These are phyloP conservation scores for Candida saitoana DNA, from an alignment of 805 yeast genomes.

Conservation along the genomic window DNA sequence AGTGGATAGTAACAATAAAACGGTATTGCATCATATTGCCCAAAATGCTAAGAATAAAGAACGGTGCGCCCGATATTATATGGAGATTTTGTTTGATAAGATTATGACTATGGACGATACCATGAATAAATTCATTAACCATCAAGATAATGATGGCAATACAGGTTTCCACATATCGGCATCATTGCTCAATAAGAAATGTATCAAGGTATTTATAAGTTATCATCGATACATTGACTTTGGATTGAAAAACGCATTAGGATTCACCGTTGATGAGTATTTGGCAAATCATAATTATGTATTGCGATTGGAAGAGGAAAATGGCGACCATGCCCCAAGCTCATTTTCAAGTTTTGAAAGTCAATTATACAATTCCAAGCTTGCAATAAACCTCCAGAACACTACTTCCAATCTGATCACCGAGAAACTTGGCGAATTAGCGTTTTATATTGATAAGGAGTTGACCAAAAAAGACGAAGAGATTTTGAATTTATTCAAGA, in stretches of 20 bases:
- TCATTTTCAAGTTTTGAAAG: conserved; percentile 22
- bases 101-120: conserved; percentile 20
- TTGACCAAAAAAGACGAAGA: conserved; percentile 34
- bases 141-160: conserved; percentile 91
- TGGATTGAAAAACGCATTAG: conserved; percentile 38
- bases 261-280: conserved; percentile 44
- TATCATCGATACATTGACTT: conserved; percentile 71
- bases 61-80: conserved; percentile 34
- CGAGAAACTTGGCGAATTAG: conserved; percentile 36
- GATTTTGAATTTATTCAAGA: conserved; percentile 23
- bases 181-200: conserved; percentile 61
- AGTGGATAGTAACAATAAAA: conserved; percentile 36
- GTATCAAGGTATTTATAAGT: conserved; percentile 77
- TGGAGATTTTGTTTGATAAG: conserved; percentile 34
- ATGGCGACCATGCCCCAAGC: not conserved
- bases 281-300: conserved; percentile 29
- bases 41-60: conserved; percentile 27
- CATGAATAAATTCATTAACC: conserved; percentile 59
- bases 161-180: conserved; percentile 93
- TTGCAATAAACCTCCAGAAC: conserved; percentile 31
- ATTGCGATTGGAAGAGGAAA: conserved; percentile 16
- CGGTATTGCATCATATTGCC: conserved; percentile 41
- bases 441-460: conserved; percentile 35
- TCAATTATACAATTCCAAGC: conserved; percentile 32
- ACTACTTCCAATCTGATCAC: conserved; percentile 31